These are phyloP conservation scores for Elaeis oleifera DNA, from an alignment of 202 grass and related monocot genomes.

Conservation along the genomic window DNA sequence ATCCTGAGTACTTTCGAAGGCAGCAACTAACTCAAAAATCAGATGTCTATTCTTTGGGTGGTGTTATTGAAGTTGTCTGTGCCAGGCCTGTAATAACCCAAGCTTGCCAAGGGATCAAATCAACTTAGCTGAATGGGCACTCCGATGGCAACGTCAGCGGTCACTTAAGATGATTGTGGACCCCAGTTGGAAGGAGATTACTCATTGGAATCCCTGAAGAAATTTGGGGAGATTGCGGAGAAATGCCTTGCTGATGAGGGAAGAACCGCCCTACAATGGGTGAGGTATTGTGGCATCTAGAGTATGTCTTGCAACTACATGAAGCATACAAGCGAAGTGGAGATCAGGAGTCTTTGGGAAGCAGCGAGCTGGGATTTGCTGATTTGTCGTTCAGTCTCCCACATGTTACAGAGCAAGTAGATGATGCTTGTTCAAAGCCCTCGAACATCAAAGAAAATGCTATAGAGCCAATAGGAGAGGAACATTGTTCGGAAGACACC, in stretches of 20 bases:
- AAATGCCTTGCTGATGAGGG: conserved; percentile 85
- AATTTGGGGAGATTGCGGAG: conserved; percentile 89
- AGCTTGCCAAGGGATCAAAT: conserved; percentile 83
- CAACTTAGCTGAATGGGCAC: conserved; percentile 91
- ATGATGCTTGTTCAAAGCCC: conserved; percentile 25
- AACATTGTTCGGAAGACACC: not conserved
- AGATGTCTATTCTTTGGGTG: conserved; percentile 94
- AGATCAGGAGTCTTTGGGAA: conserved; percentile 72
- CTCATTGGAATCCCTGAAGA: conserved; percentile 79
- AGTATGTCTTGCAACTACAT: conserved; percentile 81
- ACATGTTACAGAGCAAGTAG: conserved; percentile 58
- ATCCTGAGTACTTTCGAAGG: conserved; percentile 85
- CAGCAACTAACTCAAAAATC: conserved; percentile 95
- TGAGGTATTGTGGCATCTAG: conserved; percentile 92
- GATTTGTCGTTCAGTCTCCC: conserved; percentile 64
- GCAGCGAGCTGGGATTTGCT: conserved; percentile 63
- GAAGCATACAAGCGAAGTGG: conserved; percentile 63
- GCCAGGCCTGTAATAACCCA: conserved; percentile 83
- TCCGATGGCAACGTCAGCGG: conserved; percentile 92
- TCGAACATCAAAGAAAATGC: not conserved
- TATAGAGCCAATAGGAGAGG: not conserved
- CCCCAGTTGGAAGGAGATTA: conserved; percentile 56
- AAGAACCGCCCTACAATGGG: conserved; percentile 74
- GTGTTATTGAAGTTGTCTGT: conserved; percentile 85
- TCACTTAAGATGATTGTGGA: conserved; percentile 66